Evolutionary conservation across 2,329 filamentous ascomycete species (phyloP).

Genomic region (Penicillium palitans): DNA sequence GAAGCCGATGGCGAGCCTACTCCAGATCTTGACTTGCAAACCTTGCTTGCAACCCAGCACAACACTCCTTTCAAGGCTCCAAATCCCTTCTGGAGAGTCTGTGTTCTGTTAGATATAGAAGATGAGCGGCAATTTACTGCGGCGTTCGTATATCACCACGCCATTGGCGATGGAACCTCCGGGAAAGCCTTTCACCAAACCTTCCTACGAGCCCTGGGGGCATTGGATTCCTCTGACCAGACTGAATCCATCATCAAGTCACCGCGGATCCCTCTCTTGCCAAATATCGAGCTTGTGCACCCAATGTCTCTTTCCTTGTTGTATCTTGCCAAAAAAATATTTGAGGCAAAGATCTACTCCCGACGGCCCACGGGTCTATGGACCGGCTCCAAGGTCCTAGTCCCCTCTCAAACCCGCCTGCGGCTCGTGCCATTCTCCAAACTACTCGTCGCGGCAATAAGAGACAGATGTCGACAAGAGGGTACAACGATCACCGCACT

Average conservation of each 20-base stretch:
- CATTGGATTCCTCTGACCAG: slow-evolving; percentile 14
- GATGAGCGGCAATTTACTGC: slow-evolving; percentile 41
- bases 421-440: slow-evolving; percentile 37
- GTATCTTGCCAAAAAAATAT: slow-evolving; percentile 37
- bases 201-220: slow-evolving; percentile 41
- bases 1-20: slow-evolving; percentile 21
- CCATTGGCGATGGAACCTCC: slow-evolving; percentile 49
- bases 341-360: slow-evolving; percentile 36
- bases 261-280: slow-evolving; percentile 37
- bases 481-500: slow-evolving; percentile 45
- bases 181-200: slow-evolving; percentile 48
- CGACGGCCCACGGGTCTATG: slow-evolving; percentile 35
- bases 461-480: slow-evolving; percentile 38
- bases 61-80: slow-evolving; percentile 39
- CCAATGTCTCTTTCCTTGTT: slow-evolving; percentile 40
- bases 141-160: slow-evolving; percentile 51
- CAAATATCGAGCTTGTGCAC: slow-evolving; percentile 45
- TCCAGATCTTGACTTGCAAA: slow-evolving; percentile 45
- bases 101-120: slow-evolving; percentile 36
- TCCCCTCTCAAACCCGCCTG: slow-evolving; percentile 28
- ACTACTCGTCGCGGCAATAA: slow-evolving; percentile 31
- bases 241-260: slow-evolving; percentile 24
- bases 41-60: slow-evolving; percentile 44
- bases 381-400: slow-evolving; percentile 35
- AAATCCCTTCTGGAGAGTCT: slow-evolving; percentile 48